Base-by-base conservation (phyloP, 495 filamentous ascomycete species). In the Xylaria sp. region DNA sequence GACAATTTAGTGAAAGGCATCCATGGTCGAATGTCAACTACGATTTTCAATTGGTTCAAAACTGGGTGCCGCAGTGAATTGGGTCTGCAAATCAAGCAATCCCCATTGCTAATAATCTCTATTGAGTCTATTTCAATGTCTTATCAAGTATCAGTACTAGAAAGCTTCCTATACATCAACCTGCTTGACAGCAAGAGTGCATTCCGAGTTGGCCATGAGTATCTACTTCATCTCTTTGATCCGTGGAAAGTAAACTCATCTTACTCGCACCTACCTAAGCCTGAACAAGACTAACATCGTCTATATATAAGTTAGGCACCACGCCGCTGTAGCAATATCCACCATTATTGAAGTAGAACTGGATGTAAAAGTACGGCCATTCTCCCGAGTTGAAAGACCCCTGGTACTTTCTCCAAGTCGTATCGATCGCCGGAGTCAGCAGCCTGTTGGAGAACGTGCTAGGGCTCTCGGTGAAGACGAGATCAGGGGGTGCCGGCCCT, bases 291-390 rank as follows among this genome's bases (percentile, higher is more conserved):
- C 44, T 65, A 6, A 65, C 62, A 24, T 65, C 62, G 24, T 65
- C 62, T 5, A 65, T 65, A 52, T 65, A 65, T 2, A 65, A 19
- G 31, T 19, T 65, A 5, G 62, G 62, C 31, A 65, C 44, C 21
- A 65, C 62, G 5, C 62, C 43, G 8, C 62, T 65, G 5, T 11
- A 52, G 62, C 44, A 31, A 52, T 48, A 65, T 15, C 62, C 44
- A 24, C 17, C 62, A 52, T 65, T 65, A 52, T 65, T 65, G 15
- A 65, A 52, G n/a, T 65, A 52, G 12, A 65, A 65, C 43, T 50
- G 43, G 31, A 65, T 65, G 15, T 65, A 65, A 37, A 65, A 65
- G 44, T 65, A 65, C 17, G 62, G 62, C 62, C 62, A 65, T 50
- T 65, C 62, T 29, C 62, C 62, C 29, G 62, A 65, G 11, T 65